Conservation (phyloP, 2,329 filamentous ascomycete genomes). For the Penicillium concentricum region DNA sequence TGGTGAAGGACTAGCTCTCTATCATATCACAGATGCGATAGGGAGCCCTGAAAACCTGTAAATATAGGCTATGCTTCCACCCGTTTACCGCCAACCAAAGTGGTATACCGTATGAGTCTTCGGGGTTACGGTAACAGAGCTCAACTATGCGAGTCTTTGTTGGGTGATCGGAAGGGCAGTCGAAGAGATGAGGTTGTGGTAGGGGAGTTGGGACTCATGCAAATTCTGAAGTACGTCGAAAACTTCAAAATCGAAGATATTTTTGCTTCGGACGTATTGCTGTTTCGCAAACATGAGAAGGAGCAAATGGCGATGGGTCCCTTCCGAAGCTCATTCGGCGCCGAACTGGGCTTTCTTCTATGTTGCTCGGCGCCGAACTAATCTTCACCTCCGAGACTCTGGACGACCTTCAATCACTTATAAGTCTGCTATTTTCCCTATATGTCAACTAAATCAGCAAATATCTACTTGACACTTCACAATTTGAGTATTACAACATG, state of each 20-base stretch:
- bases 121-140: conserved; percentile 38
- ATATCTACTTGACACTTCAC: background rate
- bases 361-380: background rate
- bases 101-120: conserved; percentile 58
- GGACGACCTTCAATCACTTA: background rate
- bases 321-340: background rate
- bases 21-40: too few species aligned
- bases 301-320: background rate
- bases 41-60: too few species aligned
- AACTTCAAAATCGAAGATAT: background rate
- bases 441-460: background rate
- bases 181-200: conserved; percentile 14
- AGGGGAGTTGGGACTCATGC: conserved; percentile 17
- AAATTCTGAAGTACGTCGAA: background rate
- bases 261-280: background rate
- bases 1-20: too few species aligned
- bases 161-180: conserved; percentile 22
- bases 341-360: background rate
- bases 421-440: background rate
- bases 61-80: too few species aligned
- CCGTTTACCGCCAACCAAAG: conserved; percentile 60
- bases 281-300: background rate
- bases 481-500: background rate
- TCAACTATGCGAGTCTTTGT: conserved; percentile 29
- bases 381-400: background rate